These are phyloP conservation scores for Macrophomina pseudophaseolina DNA, from an alignment of 2,329 filamentous ascomycete species.

Conservation along the genomic window DNA sequence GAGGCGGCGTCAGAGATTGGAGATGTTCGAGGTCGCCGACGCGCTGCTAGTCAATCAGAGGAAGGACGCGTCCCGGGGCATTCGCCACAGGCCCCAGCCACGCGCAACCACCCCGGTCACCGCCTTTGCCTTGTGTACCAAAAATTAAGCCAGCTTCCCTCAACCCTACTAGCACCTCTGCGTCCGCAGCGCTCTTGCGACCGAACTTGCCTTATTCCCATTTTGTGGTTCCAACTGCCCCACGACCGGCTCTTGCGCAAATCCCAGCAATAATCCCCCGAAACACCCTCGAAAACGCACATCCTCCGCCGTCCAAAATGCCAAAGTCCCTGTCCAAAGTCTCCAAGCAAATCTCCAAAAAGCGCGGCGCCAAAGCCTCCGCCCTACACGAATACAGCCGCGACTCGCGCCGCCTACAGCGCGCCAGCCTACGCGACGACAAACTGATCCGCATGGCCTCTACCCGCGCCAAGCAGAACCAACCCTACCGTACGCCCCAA, in stretches of 20 bases:
- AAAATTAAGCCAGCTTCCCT: neutral
- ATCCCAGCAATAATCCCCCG: neutral
- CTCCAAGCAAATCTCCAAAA: slow-evolving; percentile 87
- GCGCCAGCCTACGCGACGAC: slow-evolving; percentile 80
- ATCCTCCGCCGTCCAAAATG: slow-evolving; percentile 58
- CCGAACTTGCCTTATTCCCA: neutral
- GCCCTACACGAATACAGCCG: slow-evolving; percentile 86
- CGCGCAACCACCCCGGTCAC: neutral
- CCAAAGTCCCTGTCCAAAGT: slow-evolving; percentile 80
- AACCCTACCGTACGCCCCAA: slow-evolving; percentile 67
- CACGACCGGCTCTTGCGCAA: neutral
- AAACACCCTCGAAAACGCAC: slow-evolving; percentile 2
- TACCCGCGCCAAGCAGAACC: slow-evolving; percentile 74
- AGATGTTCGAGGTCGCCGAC: slow-evolving; percentile 18
- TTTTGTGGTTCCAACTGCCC: neutral
- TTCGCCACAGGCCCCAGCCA: slow-evolving; percentile 12
- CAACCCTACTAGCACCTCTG: neutral
- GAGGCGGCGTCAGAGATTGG: slow-evolving; percentile 2
- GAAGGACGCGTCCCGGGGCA: slow-evolving; percentile 12
- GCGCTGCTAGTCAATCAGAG: slow-evolving; percentile 4
- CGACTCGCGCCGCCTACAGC: slow-evolving; percentile 80
- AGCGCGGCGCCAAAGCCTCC: slow-evolving; percentile 71
- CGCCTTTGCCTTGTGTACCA: neutral
- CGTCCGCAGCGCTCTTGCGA: neutral
- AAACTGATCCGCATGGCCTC: slow-evolving; percentile 75